phyloP scores from a whole-genome alignment of 306 rosid species.

The Spatholobus suberectus region DNA sequence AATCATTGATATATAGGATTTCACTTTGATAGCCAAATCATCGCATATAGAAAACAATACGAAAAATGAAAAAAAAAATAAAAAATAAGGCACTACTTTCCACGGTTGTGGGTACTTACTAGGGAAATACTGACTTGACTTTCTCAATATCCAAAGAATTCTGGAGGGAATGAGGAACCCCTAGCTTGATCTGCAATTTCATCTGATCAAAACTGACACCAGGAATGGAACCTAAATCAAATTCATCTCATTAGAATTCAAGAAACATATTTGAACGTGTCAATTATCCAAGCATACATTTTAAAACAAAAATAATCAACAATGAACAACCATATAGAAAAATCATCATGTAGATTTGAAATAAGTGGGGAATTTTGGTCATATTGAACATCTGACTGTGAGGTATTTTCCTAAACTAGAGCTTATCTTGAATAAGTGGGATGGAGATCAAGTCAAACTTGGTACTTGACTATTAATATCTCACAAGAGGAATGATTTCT shows the following conservation, averaged over 20 bases:
- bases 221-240: slow-evolving; percentile 82
- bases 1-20: neutral
- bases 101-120: slow-evolving; percentile 62
- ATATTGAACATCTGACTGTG: neutral
- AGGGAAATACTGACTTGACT: slow-evolving; percentile 92
- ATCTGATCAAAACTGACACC: slow-evolving; percentile 85
- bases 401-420: neutral
- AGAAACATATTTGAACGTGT: slow-evolving; percentile 17
- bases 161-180: slow-evolving; percentile 88
- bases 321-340: slow-evolving; percentile 9
- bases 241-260: slow-evolving; percentile 32
- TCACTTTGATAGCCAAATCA: slow-evolving; percentile 2
- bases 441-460: slow-evolving; percentile 23
- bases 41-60: neutral
- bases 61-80: neutral
- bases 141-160: slow-evolving; percentile 73
- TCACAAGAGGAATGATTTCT: neutral
- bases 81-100: neutral
- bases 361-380: neutral
- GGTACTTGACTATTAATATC: slow-evolving; percentile 4
- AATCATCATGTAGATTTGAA: neutral
- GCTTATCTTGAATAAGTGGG: neutral
- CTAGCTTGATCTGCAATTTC: slow-evolving; percentile 92
- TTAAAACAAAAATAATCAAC: neutral
- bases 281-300: slow-evolving; percentile 6